Percentiles rank a stretch among this genome's conserved stretches.
These are phyloP conservation scores for Stagonosporopsis chrysanthemi DNA, from an alignment of 2,329 filamentous ascomycete genomes.

Conservation along the genomic window DNA sequence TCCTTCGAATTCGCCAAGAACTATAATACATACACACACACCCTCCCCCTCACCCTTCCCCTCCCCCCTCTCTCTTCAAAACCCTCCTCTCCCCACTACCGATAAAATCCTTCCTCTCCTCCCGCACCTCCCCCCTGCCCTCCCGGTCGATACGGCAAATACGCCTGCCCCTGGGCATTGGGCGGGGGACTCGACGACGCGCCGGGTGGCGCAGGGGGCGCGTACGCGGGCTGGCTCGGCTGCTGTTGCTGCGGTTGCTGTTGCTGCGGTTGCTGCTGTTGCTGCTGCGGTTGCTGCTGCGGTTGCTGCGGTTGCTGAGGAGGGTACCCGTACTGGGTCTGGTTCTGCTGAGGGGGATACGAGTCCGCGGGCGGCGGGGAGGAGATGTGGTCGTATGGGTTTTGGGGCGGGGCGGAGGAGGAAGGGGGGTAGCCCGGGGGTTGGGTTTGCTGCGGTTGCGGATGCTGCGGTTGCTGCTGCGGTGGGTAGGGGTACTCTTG, in stretches of 20 bases:
- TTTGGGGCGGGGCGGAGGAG: slow-evolving; percentile 24
- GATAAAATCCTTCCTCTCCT: slow-evolving; percentile 45
- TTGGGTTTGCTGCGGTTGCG: slow-evolving; percentile 21
- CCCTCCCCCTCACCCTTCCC: no score
- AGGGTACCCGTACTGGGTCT: slow-evolving; percentile 41
- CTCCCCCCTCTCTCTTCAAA: no score
- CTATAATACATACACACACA: no score
- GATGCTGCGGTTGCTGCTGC: slow-evolving; percentile 14
- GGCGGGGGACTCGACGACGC: slow-evolving; percentile 33
- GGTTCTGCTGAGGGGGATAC: slow-evolving; percentile 33
- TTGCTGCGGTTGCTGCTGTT: background rate
- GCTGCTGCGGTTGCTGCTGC: slow-evolving; percentile 7
- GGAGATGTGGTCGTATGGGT: slow-evolving; percentile 39
- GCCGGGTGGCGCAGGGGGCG: slow-evolving; percentile 42
- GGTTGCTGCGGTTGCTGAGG: slow-evolving; percentile 8
- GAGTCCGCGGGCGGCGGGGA: slow-evolving; percentile 42
- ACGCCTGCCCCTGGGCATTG: slow-evolving; percentile 22
- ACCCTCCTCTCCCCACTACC: slow-evolving; percentile 17
- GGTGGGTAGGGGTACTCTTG: slow-evolving; percentile 41
- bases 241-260: no score
- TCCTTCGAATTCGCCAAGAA: no score
- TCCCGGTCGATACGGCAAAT: slow-evolving; percentile 47
- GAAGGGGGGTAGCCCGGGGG: slow-evolving; percentile 34
- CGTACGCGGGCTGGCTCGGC: slow-evolving; percentile 32
- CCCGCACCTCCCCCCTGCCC: slow-evolving; percentile 41